phyloP scores from a whole-genome alignment of 176 grass and related monocot species.

The Carex cristatella region DNA sequence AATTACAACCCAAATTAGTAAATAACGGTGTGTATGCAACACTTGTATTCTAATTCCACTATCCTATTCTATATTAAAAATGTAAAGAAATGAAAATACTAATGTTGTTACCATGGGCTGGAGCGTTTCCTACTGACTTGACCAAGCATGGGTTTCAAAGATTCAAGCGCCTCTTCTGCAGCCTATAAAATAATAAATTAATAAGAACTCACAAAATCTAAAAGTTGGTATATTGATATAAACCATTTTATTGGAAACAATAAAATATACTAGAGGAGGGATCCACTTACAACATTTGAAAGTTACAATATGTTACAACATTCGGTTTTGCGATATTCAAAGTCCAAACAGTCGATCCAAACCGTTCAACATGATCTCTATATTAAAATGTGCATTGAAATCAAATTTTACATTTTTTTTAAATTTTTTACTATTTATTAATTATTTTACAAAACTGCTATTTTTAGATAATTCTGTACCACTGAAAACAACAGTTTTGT shows the following conservation, averaged over 20 bases:
- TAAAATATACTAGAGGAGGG: background rate
- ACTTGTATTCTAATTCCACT: background rate
- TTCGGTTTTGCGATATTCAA: too few species aligned
- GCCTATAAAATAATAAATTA: conserved; percentile 34
- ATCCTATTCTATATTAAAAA: background rate
- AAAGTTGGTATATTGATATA: conserved; percentile 2
- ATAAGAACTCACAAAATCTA: background rate
- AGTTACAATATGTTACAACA: too few species aligned
- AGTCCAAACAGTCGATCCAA: too few species aligned
- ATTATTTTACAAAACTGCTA: too few species aligned
- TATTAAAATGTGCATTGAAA: too few species aligned
- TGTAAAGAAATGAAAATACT: background rate
- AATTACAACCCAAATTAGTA: background rate
- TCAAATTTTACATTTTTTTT: too few species aligned
- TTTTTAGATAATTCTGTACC: too few species aligned
- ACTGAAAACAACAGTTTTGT: too few species aligned
- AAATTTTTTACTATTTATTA: too few species aligned
- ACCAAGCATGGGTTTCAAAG: conserved; percentile 59
- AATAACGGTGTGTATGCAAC: background rate
- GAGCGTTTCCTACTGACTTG: conserved; percentile 45
- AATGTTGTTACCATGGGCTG: conserved; percentile 51
- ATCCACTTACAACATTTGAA: too few species aligned
- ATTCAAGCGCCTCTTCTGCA: conserved; percentile 61
- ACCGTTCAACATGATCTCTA: too few species aligned
- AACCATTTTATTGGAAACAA: conserved; percentile 16